Evolutionary conservation across 495 filamentous ascomycete genomes (phyloP).

Genomic region (Penicillium coffeae): DNA sequence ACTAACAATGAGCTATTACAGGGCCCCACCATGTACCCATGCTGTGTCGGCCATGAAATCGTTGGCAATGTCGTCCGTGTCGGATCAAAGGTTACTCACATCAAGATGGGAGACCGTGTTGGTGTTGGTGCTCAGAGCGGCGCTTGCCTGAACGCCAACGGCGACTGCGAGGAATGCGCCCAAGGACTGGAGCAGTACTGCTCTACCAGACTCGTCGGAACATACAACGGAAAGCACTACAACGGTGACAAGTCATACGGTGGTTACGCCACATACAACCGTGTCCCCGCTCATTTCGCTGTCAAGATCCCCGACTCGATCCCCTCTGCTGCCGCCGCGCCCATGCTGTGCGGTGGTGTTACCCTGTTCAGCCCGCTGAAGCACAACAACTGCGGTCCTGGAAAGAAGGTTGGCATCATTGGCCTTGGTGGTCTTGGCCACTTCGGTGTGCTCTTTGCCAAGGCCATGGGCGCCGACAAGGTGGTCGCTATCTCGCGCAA

Average conservation of each 20-base stretch:
- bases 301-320: constrained; percentile 72
- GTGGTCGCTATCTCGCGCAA: constrained; percentile 77
- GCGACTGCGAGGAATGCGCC: constrained; percentile 68
- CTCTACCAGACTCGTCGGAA: constrained; percentile 48
- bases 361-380: constrained; percentile 74
- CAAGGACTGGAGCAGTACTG: constrained; percentile 67
- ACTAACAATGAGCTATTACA: constrained; percentile 1
- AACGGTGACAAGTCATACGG: constrained; percentile 62
- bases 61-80: constrained; percentile 73
- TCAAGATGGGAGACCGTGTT: constrained; percentile 82
- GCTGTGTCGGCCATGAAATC: constrained; percentile 81
- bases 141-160: constrained; percentile 57
- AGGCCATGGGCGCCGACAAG: constrained; percentile 69
- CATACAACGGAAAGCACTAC: constrained; percentile 34
- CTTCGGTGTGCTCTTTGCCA: constrained; percentile 57
- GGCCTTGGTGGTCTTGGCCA: constrained; percentile 82
- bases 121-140: constrained; percentile 81
- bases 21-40: constrained; percentile 58
- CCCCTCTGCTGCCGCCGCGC: constrained; percentile 59
- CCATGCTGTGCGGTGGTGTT: constrained; percentile 82
- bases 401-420: constrained; percentile 78
- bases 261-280: constrained; percentile 69
- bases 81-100: constrained; percentile 57
- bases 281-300: constrained; percentile 68
- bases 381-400: constrained; percentile 70